phyloP scores from a whole-genome alignment of 2,329 filamentous ascomycete genomes.

The Coniochaeta hoffmannii region DNA sequence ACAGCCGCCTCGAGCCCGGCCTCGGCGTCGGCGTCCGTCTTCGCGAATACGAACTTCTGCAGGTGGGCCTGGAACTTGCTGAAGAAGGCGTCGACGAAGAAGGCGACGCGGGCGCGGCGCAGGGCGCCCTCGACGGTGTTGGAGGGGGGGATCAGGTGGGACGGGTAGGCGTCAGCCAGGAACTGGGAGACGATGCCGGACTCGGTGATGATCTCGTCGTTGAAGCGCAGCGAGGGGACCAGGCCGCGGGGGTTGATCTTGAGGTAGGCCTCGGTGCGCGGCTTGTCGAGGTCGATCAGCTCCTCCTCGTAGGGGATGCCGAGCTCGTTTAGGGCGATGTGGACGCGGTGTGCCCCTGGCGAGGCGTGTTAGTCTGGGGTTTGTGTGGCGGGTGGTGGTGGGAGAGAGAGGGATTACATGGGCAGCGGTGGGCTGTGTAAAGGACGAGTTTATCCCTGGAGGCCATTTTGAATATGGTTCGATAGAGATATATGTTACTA shows the following conservation, averaged over 20 bases:
- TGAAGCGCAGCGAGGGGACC: conserved; percentile 63
- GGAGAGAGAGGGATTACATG: conserved; percentile 33
- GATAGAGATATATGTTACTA: too few species aligned
- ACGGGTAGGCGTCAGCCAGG: conserved; percentile 58
- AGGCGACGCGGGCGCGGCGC: conserved; percentile 56
- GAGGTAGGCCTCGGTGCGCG: conserved; percentile 67
- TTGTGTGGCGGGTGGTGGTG: too few species aligned
- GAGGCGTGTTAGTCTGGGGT: neutral
- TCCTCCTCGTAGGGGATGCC: conserved; percentile 61
- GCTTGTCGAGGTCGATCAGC: conserved; percentile 61
- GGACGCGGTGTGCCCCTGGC: conserved; percentile 63
- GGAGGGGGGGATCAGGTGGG: conserved; percentile 51
- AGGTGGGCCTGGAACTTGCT: conserved; percentile 34
- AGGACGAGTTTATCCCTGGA: conserved; percentile 47
- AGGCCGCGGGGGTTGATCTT: conserved; percentile 72
- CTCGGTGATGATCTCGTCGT: conserved; percentile 63
- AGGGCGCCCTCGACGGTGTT: conserved; percentile 48
- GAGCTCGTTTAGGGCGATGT: conserved; percentile 63
- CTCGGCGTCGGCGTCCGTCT: conserved; percentile 41
- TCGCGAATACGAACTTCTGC: conserved; percentile 35
- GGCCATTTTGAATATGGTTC: conserved; percentile 15
- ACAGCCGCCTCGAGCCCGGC: conserved; percentile 43
- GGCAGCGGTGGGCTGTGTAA: conserved; percentile 65
- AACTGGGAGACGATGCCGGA: conserved; percentile 68
- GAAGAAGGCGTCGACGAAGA: conserved; percentile 44